phyloP scores from a whole-genome alignment of 805 yeast species.

The Vanderwaltozyma polyspora region DNA sequence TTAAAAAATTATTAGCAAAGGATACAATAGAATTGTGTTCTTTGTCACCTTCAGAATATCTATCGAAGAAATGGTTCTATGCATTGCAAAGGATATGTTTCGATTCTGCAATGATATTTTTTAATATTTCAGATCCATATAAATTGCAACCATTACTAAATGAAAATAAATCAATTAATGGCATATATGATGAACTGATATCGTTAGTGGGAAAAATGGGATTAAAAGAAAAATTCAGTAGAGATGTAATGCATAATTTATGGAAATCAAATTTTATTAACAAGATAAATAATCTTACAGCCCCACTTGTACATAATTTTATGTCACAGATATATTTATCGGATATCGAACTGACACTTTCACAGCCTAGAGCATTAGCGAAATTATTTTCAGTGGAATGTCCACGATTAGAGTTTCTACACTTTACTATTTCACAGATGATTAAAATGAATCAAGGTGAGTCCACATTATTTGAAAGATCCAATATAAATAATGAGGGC shows the following conservation, averaged over 20 bases:
- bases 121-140: slow-evolving; percentile 51
- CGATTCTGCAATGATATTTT: slow-evolving; percentile 59
- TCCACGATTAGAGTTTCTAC: slow-evolving; percentile 80
- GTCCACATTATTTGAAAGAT: slow-evolving; percentile 22
- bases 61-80: slow-evolving; percentile 70
- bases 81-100: slow-evolving; percentile 70
- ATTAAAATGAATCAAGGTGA: slow-evolving; percentile 36
- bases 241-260: too few species aligned
- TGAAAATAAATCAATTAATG: slow-evolving; percentile 36
- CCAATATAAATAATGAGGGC: slow-evolving; percentile 37
- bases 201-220: too few species aligned
- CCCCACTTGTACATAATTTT: slow-evolving; percentile 54
- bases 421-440: slow-evolving; percentile 60
- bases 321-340: slow-evolving; percentile 37
- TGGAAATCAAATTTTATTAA: too few species aligned
- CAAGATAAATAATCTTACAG: slow-evolving; percentile 33
- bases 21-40: slow-evolving; percentile 30
- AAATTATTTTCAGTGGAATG: slow-evolving; percentile 78
- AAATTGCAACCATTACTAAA: slow-evolving; percentile 8
- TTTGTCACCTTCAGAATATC: slow-evolving; percentile 33
- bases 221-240: too few species aligned
- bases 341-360: slow-evolving; percentile 58
- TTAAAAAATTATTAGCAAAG: slow-evolving; percentile 12
- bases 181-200: slow-evolving; percentile 60
- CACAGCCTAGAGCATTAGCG: slow-evolving; percentile 79